Evolutionary conservation across 139 green algal species (phyloP), one percentile per base, ranked within the genome.

Genomic region (Dunaliella sp.): DNA sequence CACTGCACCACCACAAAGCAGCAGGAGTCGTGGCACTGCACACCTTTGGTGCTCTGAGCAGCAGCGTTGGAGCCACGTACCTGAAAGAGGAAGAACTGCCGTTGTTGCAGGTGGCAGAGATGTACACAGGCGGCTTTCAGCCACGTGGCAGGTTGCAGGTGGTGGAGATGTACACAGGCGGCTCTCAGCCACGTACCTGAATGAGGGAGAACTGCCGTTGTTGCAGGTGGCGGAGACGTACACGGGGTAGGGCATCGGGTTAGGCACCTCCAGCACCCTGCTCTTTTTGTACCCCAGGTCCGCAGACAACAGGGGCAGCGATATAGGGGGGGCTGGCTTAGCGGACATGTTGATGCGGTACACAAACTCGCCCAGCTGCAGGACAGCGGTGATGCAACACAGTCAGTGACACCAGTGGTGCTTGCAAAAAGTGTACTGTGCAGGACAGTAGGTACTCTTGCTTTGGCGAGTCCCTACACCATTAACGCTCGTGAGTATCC

Each of bases 331-430:
- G 0, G 87, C 90, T 0, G 86, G 80, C 26, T 83, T 85, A 3
- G 93, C 92, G 0, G 88, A 78, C 89, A 94, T 87, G 35, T 88
- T 73, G 21, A 95, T 28, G 30, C 84, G 37, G 90, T 94, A 96
- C 76, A 86, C 90, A 84, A 95, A 96, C 80, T 96, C 93, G 2
- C 94, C 91, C 75, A 88, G 82, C 84, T 89, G 86, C 65, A 83
- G 74, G 36, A 80, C n/a, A n/a, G n/a, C n/a, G n/a, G n/a, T n/a
- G n/a, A n/a, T n/a, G n/a, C n/a, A n/a, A n/a, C n/a, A n/a, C n/a
- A n/a, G n/a, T n/a, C n/a, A n/a, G n/a, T n/a, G n/a, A n/a, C n/a
- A n/a, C n/a, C n/a, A n/a, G n/a, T n/a, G n/a, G n/a, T n/a, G n/a
- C n/a, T n/a, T n/a, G n/a, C n/a, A n/a, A n/a, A n/a, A 31, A 81